These are phyloP conservation scores for Davidsoniella eucalypti DNA, from an alignment of 2,329 filamentous ascomycete genomes.

Conservation along the genomic window DNA sequence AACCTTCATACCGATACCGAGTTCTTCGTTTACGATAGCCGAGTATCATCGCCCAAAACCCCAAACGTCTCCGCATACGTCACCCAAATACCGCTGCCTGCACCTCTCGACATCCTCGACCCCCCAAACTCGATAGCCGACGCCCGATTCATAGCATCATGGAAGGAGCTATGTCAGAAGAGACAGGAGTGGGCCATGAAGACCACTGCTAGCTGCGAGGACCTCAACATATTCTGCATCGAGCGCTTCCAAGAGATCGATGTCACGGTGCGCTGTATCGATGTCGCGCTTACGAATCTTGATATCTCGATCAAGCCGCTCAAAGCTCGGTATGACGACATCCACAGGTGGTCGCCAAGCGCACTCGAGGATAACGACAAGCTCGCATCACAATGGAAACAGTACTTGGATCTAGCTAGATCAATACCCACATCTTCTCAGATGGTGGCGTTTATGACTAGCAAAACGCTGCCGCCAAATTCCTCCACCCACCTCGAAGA, in stretches of 20 bases:
- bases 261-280: conserved; percentile 62
- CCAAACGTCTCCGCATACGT: conserved; percentile 27
- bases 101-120: conserved; percentile 15
- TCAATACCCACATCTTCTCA: conserved; percentile 46
- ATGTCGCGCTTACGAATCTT: conserved; percentile 74
- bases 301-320: conserved; percentile 56
- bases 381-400: conserved; percentile 50
- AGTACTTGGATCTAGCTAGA: conserved; percentile 46
- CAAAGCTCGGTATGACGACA: conserved; percentile 53
- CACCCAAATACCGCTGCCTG: conserved; percentile 34
- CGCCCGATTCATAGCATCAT: conserved; percentile 67
- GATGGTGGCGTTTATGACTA: conserved; percentile 51
- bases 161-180: conserved; percentile 71
- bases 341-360: conserved; percentile 53
- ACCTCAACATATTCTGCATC: conserved; percentile 44
- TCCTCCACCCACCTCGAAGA: conserved; percentile 49
- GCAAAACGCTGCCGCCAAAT: conserved; percentile 24
- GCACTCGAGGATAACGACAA: conserved; percentile 51
- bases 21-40: conserved; percentile 82
- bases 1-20: conserved; percentile 73
- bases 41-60: conserved; percentile 45
- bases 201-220: conserved; percentile 51
- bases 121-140: conserved; percentile 74
- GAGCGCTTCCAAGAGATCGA: conserved; percentile 57
- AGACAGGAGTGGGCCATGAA: conserved; percentile 64